Evolutionary conservation across 164 flowering plant species (phyloP).

Genomic region (Stephania japonica): DNA sequence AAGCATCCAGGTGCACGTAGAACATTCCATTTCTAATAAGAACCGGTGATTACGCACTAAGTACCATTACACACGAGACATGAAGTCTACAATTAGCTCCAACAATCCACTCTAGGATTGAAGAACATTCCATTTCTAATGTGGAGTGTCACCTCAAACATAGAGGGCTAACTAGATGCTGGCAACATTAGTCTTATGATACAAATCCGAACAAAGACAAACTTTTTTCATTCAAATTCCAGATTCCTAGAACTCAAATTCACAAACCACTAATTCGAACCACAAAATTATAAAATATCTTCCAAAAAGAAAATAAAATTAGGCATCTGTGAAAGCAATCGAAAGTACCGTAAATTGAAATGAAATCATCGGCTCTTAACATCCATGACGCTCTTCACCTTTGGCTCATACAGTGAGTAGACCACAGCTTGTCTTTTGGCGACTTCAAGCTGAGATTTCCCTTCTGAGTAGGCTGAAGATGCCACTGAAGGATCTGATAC

Average conservation of each 20-base stretch:
- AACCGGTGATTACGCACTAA: background rate
- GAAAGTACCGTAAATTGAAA: background rate
- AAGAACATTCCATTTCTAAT: too few species aligned
- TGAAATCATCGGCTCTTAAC: conserved; percentile 13
- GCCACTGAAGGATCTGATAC: conserved; percentile 41
- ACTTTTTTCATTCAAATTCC: background rate
- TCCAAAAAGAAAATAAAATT: background rate
- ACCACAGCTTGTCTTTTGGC: conserved; percentile 56
- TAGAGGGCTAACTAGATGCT: background rate
- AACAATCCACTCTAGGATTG: too few species aligned
- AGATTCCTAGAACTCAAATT: background rate
- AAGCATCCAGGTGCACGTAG: background rate
- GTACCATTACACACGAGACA: too few species aligned
- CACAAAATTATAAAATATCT: background rate
- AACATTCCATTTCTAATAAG: too few species aligned
- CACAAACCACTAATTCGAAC: background rate
- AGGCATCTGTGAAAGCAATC: background rate
- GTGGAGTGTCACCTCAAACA: background rate
- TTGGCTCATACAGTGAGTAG: conserved; percentile 61
- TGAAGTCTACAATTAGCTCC: too few species aligned
- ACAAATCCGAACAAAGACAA: background rate
- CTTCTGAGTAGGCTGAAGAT: conserved; percentile 50
- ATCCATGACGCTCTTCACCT: conserved; percentile 65
- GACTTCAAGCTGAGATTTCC: conserved; percentile 55
- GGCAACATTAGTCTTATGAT: background rate